Conservation (phyloP, 805 yeast genomes). For the Clavispora vitiphila region DNA sequence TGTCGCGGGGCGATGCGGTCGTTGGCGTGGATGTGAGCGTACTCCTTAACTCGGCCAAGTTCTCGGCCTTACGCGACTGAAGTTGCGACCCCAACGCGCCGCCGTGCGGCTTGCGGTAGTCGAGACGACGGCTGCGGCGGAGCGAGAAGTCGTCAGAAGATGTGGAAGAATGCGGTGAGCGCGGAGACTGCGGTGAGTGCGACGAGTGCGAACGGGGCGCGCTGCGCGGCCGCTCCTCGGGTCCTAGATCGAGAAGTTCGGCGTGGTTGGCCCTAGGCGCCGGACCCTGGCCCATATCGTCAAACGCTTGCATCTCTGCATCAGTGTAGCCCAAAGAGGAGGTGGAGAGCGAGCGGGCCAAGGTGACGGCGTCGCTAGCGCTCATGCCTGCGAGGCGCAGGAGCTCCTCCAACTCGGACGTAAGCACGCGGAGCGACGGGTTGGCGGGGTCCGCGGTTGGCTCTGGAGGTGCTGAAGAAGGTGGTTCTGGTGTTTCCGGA, state of each 20-base stretch:
- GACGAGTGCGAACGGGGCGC: background rate
- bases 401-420: slow-evolving; percentile 68
- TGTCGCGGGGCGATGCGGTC: slow-evolving; percentile 1
- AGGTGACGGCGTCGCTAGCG: slow-evolving; percentile 74
- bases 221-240: slow-evolving; percentile 8
- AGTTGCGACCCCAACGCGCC: slow-evolving; percentile 23
- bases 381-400: slow-evolving; percentile 75
- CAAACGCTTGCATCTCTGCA: slow-evolving; percentile 41
- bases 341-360: slow-evolving; percentile 75
- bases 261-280: slow-evolving; percentile 12
- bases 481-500: background rate
- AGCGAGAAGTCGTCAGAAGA: slow-evolving; percentile 25
- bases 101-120: slow-evolving; percentile 28
- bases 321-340: slow-evolving; percentile 58
- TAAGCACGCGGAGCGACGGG: slow-evolving; percentile 66
- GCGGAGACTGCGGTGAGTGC: slow-evolving; percentile 14
- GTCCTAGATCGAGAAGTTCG: slow-evolving; percentile 10
- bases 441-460: slow-evolving; percentile 23
- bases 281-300: slow-evolving; percentile 18
- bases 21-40: slow-evolving; percentile 7
- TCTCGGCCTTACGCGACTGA: slow-evolving; percentile 20
- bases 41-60: slow-evolving; percentile 21
- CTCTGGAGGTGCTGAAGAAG: background rate
- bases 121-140: slow-evolving; percentile 35
- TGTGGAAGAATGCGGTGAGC: too few species aligned